Base-by-base conservation (phyloP, 495 filamentous ascomycete genomes). In the Penicillium bialowiezense region DNA sequence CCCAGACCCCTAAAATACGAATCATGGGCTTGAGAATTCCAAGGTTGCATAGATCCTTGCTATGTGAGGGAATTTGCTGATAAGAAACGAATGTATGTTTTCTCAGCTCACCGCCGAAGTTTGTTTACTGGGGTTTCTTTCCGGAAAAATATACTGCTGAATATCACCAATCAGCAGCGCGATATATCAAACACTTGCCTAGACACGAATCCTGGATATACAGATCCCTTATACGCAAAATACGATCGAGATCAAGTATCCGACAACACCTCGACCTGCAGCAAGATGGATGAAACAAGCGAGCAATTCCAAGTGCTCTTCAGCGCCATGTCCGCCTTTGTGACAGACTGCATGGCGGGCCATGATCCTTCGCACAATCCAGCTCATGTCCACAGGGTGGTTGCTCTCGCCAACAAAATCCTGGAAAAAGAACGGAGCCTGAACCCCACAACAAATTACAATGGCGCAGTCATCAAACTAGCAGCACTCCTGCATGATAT, bases 281-380 rank as follows among this genome's bases (percentile, higher is more conserved):
- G 15, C 18, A 43, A n/a, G 12, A 52, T 54, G 48, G 46, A 56
- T 9, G 48, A 32, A 3, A 51, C 48, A 12, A 63, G 38, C 41
- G 8, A 31, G 3, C 26, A 63, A 54, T 65, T 58, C 39, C 44
- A 57, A 52, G 21, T 56, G 13, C 71, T 83, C 41, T 69, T 82
- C 58, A 48, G 62, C 15, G 46, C 69, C n/a, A 73, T 83, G 51
- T 76, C 72, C 18, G 55, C 63, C 41, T 87, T 84, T 59, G 82
- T 88, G 20, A 69, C 77, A 51, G 56, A 69, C 9, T 91, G 86
- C 76, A 96, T 96, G 91, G 71, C 81, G 32, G 69, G 76, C 37
- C 88, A 89, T 69, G 93, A 97, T 68, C 79, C 81, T 17, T 92
- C 88, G 5, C 93, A 97, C 72, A 86, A 95, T 72, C 90, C 83